Evolutionary conservation across 768 basidiomycete species (phyloP), one percentile per base, ranked within the genome.

Genomic region (Scleroderma citrinum): DNA sequence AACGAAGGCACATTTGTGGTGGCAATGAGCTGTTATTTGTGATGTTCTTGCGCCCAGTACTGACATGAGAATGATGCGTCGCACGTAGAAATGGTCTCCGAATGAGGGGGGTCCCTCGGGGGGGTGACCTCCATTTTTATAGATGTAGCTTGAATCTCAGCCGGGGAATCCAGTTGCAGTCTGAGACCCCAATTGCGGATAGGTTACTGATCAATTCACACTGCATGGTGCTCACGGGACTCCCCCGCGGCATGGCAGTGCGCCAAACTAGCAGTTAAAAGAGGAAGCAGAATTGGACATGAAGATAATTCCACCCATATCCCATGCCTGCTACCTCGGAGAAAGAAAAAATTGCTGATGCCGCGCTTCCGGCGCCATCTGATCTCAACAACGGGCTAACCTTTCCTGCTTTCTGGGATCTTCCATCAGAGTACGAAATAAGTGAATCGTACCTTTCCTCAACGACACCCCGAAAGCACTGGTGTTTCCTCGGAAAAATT

Each of bases 401-500:
- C 21, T 65, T 66, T 30, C 63, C 64, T 23, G 16, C 58, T 1
- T 65, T 66, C 40, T 12, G 2, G 32, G 44, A 43, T 17, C 54
- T 65, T 12, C 63, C 63, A n/a, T 19, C 29, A n/a, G 64, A 66
- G 46, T 47, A 52, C 37, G 53, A 56, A 19, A 38, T 53, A 44
- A 56, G 50, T 10, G 54, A 56, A 13, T 19, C 54, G 12, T 52
- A 56, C 50, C 56, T 54, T 40, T 56, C 62, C 34, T 56, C 64
- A 7, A 46, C 46, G n/a, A 66, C 47, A 35, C 58, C 60, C n/a
- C 58, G 53, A 21, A 61, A 49, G 36, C 63, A 65, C 47, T 65
- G 63, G 63, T 65, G 64, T 36, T 64, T 66, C 38, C 55, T 65
- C 5, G 63, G 63, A 5, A 54, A 44, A 21, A 57, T 65, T 14